These are phyloP conservation scores for Fusarium drepaniforme DNA, from an alignment of 2,329 filamentous ascomycete species.

Conservation along the genomic window DNA sequence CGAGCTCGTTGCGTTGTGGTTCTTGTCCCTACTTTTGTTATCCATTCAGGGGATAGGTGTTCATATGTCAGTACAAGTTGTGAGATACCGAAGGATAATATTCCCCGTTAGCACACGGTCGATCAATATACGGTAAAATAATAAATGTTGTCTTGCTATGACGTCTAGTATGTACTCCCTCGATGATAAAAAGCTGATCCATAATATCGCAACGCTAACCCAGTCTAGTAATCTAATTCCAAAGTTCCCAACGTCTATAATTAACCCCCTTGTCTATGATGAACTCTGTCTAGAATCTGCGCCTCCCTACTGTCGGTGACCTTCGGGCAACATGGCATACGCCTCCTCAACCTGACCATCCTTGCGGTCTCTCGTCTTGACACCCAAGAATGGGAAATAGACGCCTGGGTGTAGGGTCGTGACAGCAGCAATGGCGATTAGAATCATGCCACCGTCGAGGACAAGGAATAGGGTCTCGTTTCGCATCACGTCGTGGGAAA, in stretches of 20 bases:
- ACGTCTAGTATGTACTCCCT: neutral
- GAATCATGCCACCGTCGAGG: slow-evolving; percentile 25
- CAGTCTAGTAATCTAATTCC: neutral
- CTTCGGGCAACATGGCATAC: neutral
- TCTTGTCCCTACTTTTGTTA: too few relatives aligned
- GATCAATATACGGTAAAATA: too few relatives aligned
- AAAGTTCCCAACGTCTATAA: neutral
- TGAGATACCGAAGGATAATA: too few relatives aligned
- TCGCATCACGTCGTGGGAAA: slow-evolving; percentile 16
- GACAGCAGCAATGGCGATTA: slow-evolving; percentile 23
- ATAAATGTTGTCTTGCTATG: too few relatives aligned
- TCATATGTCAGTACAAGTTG: too few relatives aligned
- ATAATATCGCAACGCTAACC: neutral
- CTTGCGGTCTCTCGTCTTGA: neutral
- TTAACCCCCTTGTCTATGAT: neutral
- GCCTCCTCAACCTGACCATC: neutral
- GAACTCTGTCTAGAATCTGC: neutral
- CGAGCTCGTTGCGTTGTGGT: too few relatives aligned
- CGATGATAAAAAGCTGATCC: neutral
- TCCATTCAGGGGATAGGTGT: too few relatives aligned
- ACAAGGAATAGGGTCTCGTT: slow-evolving; percentile 35
- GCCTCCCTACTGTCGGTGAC: neutral
- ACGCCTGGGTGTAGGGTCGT: slow-evolving; percentile 26
- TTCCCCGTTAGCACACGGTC: too few relatives aligned
- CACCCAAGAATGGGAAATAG: slow-evolving; percentile 32